phyloP scores from a whole-genome alignment of 208 protist species.

The Tritrichomonas musculus region DNA sequence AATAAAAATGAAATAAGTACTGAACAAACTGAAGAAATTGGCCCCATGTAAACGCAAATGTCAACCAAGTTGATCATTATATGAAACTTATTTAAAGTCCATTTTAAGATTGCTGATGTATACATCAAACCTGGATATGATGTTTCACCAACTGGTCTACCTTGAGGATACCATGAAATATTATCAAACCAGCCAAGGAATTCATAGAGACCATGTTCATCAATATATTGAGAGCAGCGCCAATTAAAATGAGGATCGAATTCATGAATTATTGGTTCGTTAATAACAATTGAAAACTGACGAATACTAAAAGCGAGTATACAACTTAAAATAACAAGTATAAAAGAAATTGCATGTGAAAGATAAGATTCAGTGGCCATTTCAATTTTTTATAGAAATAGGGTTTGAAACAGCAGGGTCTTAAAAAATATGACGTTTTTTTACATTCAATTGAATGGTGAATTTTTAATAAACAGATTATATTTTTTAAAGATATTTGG shows the following conservation, averaged over 20 bases:
- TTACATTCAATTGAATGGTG: no score
- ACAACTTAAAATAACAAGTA: no score
- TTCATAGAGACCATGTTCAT: constrained; percentile 74
- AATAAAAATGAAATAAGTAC: background rate
- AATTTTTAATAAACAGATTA: no score
- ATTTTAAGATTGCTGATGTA: constrained; percentile 76
- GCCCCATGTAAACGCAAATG: constrained; percentile 74
- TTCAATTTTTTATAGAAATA: no score
- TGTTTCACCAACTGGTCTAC: constrained; percentile 86
- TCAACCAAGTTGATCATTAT: constrained; percentile 78
- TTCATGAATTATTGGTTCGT: constrained; percentile 50
- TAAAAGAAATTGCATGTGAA: no score
- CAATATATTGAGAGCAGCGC: constrained; percentile 67
- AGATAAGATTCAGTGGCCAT: no score
- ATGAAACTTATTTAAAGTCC: constrained; percentile 64
- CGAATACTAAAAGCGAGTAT: constrained; percentile 42
- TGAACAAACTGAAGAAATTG: background rate
- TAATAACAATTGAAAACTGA: constrained; percentile 41
- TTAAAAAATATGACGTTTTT: no score
- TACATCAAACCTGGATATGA: constrained; percentile 92
- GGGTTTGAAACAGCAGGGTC: no score
- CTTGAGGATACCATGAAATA: constrained; percentile 89
- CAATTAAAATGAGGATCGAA: constrained; percentile 63
- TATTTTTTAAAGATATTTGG: no score
- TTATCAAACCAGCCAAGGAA: constrained; percentile 98